Conservation (phyloP, 2,329 filamentous ascomycete genomes). For the Chrysoporthe austroafricana region DNA sequence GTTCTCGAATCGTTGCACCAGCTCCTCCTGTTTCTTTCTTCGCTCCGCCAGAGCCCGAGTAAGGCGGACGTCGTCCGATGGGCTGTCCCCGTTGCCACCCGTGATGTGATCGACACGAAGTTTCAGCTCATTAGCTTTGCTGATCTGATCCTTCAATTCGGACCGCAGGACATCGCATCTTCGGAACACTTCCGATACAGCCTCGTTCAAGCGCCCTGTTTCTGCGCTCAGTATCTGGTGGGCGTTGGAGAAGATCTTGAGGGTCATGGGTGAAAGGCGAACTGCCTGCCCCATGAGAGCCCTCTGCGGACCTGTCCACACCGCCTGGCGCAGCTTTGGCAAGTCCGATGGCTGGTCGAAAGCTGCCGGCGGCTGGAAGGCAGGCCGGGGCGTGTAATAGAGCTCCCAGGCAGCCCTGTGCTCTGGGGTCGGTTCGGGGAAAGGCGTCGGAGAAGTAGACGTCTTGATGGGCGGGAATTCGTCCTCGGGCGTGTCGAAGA, state of each 20-base stretch:
- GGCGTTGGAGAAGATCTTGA: slow-evolving; percentile 72
- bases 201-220: slow-evolving; percentile 68
- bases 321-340: slow-evolving; percentile 52
- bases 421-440: slow-evolving; percentile 43
- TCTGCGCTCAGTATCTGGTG: slow-evolving; percentile 74
- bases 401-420: slow-evolving; percentile 46
- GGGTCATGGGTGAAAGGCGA: slow-evolving; percentile 69
- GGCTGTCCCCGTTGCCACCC: slow-evolving; percentile 59
- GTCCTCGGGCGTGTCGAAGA: slow-evolving; percentile 62
- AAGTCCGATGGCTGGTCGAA: slow-evolving; percentile 50
- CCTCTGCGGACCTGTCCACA: slow-evolving; percentile 64
- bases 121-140: slow-evolving; percentile 67
- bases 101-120: slow-evolving; percentile 68
- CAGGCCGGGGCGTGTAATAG: slow-evolving; percentile 66
- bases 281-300: slow-evolving; percentile 69
- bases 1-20: slow-evolving; percentile 63
- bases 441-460: slow-evolving; percentile 44
- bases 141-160: slow-evolving; percentile 70
- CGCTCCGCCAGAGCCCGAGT: slow-evolving; percentile 61
- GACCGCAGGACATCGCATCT: slow-evolving; percentile 69
- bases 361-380: slow-evolving; percentile 65
- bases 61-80: slow-evolving; percentile 59
- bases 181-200: slow-evolving; percentile 74
- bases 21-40: slow-evolving; percentile 57
- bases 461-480: slow-evolving; percentile 40